These are phyloP conservation scores for Diaporthe batatas DNA, from an alignment of 2,329 filamentous ascomycete genomes.

Conservation along the genomic window DNA sequence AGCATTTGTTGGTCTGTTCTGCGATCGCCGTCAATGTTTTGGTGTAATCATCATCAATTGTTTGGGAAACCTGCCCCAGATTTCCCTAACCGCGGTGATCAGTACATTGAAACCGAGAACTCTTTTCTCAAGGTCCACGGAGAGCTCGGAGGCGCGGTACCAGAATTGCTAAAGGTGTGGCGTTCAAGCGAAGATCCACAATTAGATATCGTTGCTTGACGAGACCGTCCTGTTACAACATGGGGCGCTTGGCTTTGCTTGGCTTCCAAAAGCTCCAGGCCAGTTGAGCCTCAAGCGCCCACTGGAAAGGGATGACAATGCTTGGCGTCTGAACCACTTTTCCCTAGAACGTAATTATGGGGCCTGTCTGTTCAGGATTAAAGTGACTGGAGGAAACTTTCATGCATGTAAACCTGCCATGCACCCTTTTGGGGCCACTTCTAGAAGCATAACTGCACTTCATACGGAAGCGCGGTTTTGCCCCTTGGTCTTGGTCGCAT, in stretches of 20 bases:
- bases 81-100: conserved; percentile 27
- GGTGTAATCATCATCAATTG: background rate
- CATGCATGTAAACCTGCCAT: conserved; percentile 19
- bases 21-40: conserved; percentile 18
- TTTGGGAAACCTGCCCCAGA: conserved; percentile 21
- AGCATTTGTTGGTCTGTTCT: conserved; percentile 1
- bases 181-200: conserved; percentile 22
- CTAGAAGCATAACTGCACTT: background rate
- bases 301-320: conserved; percentile 25
- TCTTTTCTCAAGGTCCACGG: background rate
- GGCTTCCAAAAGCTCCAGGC: conserved; percentile 12
- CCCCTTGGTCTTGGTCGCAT: background rate
- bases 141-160: conserved; percentile 20
- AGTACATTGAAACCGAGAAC: conserved; percentile 12
- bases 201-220: conserved; percentile 22
- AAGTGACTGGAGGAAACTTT: conserved; percentile 17
- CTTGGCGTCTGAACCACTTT: conserved; percentile 35
- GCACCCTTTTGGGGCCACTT: background rate
- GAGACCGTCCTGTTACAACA: conserved; percentile 33
- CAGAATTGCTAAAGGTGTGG: conserved; percentile 6
- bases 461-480: background rate
- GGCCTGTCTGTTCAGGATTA: background rate
- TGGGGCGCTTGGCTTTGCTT: conserved; percentile 33
- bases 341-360: conserved; percentile 10
- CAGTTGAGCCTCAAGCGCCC: conserved; percentile 27